Evolutionary conservation across 139 green algal species (phyloP).

Genomic region (Zygnema circumcarinatum): DNA sequence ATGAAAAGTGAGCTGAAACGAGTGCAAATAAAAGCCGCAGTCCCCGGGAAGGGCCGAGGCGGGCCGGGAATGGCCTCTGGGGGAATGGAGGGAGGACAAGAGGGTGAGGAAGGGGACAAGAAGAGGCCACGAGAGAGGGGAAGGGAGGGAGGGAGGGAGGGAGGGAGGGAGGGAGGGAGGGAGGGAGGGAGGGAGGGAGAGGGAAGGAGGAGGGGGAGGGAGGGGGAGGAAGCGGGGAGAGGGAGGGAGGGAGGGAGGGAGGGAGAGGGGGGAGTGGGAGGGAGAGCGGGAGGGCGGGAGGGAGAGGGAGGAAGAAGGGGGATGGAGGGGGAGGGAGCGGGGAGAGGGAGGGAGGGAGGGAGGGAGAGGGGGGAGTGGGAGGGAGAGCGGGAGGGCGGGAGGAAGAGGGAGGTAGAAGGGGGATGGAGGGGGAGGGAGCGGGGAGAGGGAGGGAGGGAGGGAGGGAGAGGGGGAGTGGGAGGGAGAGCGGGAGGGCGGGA

Average conservation of each 20-base stretch:
- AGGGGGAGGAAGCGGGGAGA: background rate
- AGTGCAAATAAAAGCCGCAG: conserved; percentile 1
- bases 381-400: background rate
- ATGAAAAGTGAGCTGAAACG: background rate
- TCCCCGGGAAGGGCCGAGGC: background rate
- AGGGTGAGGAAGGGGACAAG: background rate
- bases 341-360: background rate
- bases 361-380: background rate
- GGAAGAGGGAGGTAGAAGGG: background rate
- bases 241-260: background rate
- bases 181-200: background rate
- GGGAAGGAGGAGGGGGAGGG: background rate
- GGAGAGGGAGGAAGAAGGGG: background rate
- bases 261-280: background rate
- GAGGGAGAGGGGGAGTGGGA: too few relatives aligned
- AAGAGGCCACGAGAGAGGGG: background rate
- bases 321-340: background rate
- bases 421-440: background rate
- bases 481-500: too few relatives aligned
- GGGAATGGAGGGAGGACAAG: background rate
- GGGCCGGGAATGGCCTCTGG: background rate
- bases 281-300: background rate
- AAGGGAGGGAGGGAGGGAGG: background rate
- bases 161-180: background rate
- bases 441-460: too few relatives aligned